Percentiles rank a stretch among this genome's conserved stretches.
phyloP scores from a whole-genome alignment of 148 eudicot species.

The Beta vulgaris region DNA sequence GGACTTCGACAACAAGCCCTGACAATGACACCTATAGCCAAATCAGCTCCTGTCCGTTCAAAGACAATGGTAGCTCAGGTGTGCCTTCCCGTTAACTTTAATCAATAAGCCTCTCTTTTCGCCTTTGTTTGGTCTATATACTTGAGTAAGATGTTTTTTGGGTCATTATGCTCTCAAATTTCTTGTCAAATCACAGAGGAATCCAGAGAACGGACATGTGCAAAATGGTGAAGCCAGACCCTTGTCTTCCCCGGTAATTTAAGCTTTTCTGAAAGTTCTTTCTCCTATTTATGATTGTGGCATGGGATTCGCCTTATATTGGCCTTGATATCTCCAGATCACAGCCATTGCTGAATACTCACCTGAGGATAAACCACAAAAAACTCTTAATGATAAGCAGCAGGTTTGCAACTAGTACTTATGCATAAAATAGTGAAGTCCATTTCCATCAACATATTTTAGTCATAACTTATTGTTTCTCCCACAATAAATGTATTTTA shows the following conservation, averaged over 20 bases:
- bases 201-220: constrained; percentile 69
- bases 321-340: constrained; percentile 41
- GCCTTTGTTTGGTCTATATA: background rate
- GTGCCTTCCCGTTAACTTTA: constrained; percentile 14
- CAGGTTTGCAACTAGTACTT: constrained; percentile 49
- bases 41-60: constrained; percentile 62
- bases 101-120: constrained; percentile 12
- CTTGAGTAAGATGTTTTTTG: too few species aligned
- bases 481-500: background rate
- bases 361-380: constrained; percentile 89
- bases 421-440: constrained; percentile 1
- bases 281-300: background rate
- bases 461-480: background rate
- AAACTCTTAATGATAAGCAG: constrained; percentile 90
- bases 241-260: constrained; percentile 43
- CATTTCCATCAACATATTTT: constrained; percentile 3
- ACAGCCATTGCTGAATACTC: constrained; percentile 44
- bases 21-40: constrained; percentile 83
- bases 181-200: constrained; percentile 56
- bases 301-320: background rate
- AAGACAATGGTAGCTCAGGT: constrained; percentile 72
- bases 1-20: constrained; percentile 96
- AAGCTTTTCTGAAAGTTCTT: background rate
- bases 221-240: constrained; percentile 59
- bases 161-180: background rate